Percentiles rank a stretch among this genome's conserved stretches.
These are phyloP conservation scores for Scortechinia acanthostroma DNA, from an alignment of 2,329 filamentous ascomycete species.

Conservation along the genomic window DNA sequence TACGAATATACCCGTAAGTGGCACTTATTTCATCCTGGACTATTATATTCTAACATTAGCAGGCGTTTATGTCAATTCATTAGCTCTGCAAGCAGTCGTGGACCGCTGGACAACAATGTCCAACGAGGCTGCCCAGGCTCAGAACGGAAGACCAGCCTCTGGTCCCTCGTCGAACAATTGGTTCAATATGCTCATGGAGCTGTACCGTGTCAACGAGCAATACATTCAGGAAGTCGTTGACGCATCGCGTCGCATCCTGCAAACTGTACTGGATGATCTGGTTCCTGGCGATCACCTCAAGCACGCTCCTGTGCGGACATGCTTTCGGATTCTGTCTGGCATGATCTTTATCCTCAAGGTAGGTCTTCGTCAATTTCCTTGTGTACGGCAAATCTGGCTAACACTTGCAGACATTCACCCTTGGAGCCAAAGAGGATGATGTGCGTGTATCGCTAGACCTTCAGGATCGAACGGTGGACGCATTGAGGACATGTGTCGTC, in stretches of 20 bases:
- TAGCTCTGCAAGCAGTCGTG: conserved; percentile 57
- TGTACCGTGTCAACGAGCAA: conserved; percentile 48
- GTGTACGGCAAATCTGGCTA: conserved; percentile 7
- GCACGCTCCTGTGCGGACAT: conserved; percentile 55
- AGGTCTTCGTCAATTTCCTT: conserved; percentile 7
- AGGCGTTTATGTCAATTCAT: conserved; percentile 52
- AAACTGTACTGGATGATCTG: conserved; percentile 47
- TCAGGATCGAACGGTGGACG: conserved; percentile 48
- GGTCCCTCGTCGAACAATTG: conserved; percentile 19
- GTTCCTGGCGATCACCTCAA: conserved; percentile 48
- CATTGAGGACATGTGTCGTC: conserved; percentile 50
- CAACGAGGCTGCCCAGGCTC: conserved; percentile 6
- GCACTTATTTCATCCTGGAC: not conserved
- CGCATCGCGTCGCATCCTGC: conserved; percentile 51
- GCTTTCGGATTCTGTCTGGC: conserved; percentile 56
- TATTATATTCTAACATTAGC: conserved; percentile 8
- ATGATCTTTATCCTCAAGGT: conserved; percentile 60
- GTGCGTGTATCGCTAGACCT: conserved; percentile 48
- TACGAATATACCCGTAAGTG: conserved; percentile 49
- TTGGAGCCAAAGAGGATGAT: conserved; percentile 55
- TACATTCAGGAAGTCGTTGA: conserved; percentile 58
- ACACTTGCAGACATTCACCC: conserved; percentile 43
- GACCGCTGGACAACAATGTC: conserved; percentile 52
- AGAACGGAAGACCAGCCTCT: conserved; percentile 13
- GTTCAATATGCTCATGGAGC: conserved; percentile 27